Percentiles rank a stretch among this genome's conserved stretches.
Evolutionary conservation across 352 stramenopile species (phyloP).

Genomic region (Globisporangium middletonii): DNA sequence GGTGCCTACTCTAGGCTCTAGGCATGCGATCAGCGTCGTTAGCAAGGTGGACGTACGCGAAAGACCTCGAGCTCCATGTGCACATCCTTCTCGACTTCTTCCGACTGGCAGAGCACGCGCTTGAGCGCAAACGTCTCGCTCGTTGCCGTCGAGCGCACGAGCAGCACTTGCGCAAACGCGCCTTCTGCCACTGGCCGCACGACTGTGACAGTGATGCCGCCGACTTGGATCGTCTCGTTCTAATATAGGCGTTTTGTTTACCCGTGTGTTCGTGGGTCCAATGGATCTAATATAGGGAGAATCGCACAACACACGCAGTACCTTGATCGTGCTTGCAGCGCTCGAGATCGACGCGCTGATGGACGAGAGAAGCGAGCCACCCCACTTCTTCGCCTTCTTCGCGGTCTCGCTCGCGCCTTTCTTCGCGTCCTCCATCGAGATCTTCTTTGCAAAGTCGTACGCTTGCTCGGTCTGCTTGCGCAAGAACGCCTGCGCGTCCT

Average conservation of each 20-base stretch:
- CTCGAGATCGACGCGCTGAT: slow-evolving; percentile 74
- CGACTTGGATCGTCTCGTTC: slow-evolving; percentile 74
- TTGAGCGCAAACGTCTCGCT: slow-evolving; percentile 80
- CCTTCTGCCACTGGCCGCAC: slow-evolving; percentile 68
- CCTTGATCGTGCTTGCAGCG: slow-evolving; percentile 52
- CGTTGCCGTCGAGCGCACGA: slow-evolving; percentile 62
- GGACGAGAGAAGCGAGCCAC: slow-evolving; percentile 68
- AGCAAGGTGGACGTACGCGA: slow-evolving; percentile 26
- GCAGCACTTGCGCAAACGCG: slow-evolving; percentile 73
- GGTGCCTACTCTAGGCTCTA: too few species aligned
- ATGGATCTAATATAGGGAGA: too few species aligned
- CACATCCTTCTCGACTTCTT: slow-evolving; percentile 73
- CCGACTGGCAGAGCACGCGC: slow-evolving; percentile 73
- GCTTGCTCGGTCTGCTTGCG: slow-evolving; percentile 82
- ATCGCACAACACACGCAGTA: slow-evolving; percentile 7
- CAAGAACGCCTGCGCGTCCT: slow-evolving; percentile 56
- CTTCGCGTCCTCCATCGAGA: slow-evolving; percentile 83
- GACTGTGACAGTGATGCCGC: slow-evolving; percentile 61
- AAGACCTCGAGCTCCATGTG: slow-evolving; percentile 77
- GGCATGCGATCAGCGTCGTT: too few species aligned
- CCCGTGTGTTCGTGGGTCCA: too few species aligned
- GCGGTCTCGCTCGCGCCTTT: slow-evolving; percentile 74
- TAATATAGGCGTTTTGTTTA: slow-evolving; percentile 9
- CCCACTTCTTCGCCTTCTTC: slow-evolving; percentile 88
- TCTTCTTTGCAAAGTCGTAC: slow-evolving; percentile 86